Conservation (phyloP, 257 asterid genomes). For the Cordia subcordata region DNA sequence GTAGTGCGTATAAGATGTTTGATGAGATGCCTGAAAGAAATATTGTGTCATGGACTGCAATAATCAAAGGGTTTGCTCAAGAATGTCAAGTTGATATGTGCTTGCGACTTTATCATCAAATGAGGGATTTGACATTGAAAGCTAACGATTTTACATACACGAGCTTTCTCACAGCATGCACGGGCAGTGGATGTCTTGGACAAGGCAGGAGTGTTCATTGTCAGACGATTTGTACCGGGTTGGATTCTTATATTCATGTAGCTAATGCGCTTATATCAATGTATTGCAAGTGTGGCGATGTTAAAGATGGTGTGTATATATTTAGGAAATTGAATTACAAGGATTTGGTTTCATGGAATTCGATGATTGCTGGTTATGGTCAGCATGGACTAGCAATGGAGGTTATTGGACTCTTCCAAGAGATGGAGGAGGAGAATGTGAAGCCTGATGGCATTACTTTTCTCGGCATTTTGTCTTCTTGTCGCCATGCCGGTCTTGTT, state of each 20-base stretch:
- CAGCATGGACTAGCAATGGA: conserved; percentile 25
- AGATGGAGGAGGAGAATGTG: conserved; percentile 24
- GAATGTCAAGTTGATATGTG: conserved; percentile 21
- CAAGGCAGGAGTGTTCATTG: conserved; percentile 30
- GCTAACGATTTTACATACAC: conserved; percentile 26
- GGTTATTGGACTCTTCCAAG: conserved; percentile 30
- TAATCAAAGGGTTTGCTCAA: conserved; percentile 28
- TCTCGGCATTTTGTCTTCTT: conserved; percentile 32
- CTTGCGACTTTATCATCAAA: conserved; percentile 20
- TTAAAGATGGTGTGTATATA: conserved; percentile 22
- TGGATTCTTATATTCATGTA: conserved; percentile 12
- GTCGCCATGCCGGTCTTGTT: conserved; percentile 36
- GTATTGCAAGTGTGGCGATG: conserved; percentile 34
- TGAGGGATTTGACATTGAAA: conserved; percentile 15
- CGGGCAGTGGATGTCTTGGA: conserved; percentile 32
- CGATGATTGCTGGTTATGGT: conserved; percentile 35
- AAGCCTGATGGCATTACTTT: conserved; percentile 34
- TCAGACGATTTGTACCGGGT: conserved; percentile 23
- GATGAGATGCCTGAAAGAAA: conserved; percentile 31
- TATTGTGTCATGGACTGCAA: conserved; percentile 36
- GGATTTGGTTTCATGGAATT: conserved; percentile 44
- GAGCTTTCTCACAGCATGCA: conserved; percentile 25
- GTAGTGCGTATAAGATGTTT: conserved; percentile 23
- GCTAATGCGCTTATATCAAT: conserved; percentile 30
- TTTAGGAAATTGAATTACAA: conserved; percentile 14